phyloP scores from a whole-genome alignment of 2,329 filamentous ascomycete genomes.

The Hirsutella rhossiliensis region DNA sequence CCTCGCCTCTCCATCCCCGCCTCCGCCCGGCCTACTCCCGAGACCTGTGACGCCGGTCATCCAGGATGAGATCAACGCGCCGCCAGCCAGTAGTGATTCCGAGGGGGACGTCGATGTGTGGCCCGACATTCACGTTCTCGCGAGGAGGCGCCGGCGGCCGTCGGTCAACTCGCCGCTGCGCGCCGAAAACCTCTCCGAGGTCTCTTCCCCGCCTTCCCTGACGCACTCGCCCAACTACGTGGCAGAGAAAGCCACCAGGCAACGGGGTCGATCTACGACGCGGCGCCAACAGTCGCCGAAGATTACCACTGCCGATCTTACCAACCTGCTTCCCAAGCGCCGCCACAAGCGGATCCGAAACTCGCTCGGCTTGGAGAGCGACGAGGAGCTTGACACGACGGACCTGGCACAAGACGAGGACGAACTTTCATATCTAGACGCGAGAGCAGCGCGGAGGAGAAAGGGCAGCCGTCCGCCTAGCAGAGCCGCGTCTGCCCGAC shows the following conservation, averaged over 20 bases:
- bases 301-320: slow-evolving; percentile 41
- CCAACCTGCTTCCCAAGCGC: slow-evolving; percentile 40
- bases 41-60: slow-evolving; percentile 31
- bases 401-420: slow-evolving; percentile 41
- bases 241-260: slow-evolving; percentile 9
- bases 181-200: slow-evolving; percentile 32
- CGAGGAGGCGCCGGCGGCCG: slow-evolving; percentile 30
- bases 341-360: slow-evolving; percentile 28
- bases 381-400: slow-evolving; percentile 35
- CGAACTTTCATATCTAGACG: slow-evolving; percentile 37
- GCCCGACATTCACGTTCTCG: slow-evolving; percentile 40
- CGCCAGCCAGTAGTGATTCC: slow-evolving; percentile 41
- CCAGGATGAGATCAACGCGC: slow-evolving; percentile 38
- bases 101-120: slow-evolving; percentile 31
- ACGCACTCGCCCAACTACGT: slow-evolving; percentile 52
- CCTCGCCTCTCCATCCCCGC: slow-evolving; percentile 22
- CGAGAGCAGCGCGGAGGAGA: slow-evolving; percentile 20
- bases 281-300: slow-evolving; percentile 26
- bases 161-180: slow-evolving; percentile 24
- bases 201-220: slow-evolving; percentile 53
- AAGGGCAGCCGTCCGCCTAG: slow-evolving; percentile 18
- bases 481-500: slow-evolving; percentile 14
- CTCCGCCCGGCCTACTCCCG: slow-evolving; percentile 11
- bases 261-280: slow-evolving; percentile 17
- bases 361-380: slow-evolving; percentile 28